A percentile compares a stretch with the other conserved stretches of the same genome.
phyloP scores from a whole-genome alignment of 768 basidiomycete species.

The Lactifluus hygrophoroides region DNA sequence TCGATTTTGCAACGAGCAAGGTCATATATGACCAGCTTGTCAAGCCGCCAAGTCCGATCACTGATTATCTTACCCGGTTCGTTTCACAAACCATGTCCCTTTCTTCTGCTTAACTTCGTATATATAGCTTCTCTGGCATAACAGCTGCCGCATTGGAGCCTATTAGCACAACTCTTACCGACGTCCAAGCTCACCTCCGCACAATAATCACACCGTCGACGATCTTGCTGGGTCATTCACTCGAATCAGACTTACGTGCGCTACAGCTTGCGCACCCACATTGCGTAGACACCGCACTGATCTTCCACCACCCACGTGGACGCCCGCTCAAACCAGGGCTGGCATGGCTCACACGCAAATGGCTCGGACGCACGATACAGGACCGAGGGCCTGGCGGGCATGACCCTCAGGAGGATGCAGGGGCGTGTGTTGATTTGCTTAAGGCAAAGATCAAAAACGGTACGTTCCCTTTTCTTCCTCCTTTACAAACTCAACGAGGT shows the following conservation, averaged over 20 bases:
- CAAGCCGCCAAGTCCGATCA: constrained; percentile 74
- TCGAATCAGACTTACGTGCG: constrained; percentile 88
- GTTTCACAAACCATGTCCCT: constrained; percentile 11
- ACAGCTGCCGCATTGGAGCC: constrained; percentile 60
- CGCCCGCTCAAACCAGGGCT: constrained; percentile 90
- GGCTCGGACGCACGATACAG: constrained; percentile 88
- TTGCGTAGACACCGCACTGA: constrained; percentile 86
- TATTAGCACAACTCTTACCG: constrained; percentile 68
- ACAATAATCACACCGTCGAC: constrained; percentile 54
- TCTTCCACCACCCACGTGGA: constrained; percentile 90
- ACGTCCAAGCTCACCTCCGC: constrained; percentile 69
- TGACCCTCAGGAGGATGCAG: constrained; percentile 91
- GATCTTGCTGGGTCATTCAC: constrained; percentile 89
- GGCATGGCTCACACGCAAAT: constrained; percentile 95
- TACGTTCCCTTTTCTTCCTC: constrained; percentile 20
- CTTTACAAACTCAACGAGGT: background rate
- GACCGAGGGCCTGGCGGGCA: constrained; percentile 77
- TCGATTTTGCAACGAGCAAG: constrained; percentile 64
- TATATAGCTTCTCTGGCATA: constrained; percentile 85
- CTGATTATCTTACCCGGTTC: constrained; percentile 89
- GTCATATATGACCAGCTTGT: constrained; percentile 87
- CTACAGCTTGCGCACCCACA: constrained; percentile 79
- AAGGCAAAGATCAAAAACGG: constrained; percentile 73
- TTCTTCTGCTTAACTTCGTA: background rate
- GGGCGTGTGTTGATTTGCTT: constrained; percentile 79